phyloP scores from a whole-genome alignment of 352 stramenopile genomes.

The Phytopythium delawarense region DNA sequence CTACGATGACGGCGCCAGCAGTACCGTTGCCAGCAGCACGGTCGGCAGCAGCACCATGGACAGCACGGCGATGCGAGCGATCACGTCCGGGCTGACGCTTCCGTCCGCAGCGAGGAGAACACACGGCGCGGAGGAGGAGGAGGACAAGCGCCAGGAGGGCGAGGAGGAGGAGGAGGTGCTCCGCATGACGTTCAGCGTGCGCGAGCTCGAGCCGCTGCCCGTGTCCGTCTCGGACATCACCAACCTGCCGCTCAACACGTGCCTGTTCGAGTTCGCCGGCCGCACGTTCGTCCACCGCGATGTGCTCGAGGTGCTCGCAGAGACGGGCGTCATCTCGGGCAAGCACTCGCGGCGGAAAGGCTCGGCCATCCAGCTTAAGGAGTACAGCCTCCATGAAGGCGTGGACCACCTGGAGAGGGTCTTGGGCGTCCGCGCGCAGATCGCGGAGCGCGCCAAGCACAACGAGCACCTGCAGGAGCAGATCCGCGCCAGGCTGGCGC shows the following conservation, averaged over 20 bases:
- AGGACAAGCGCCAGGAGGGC: constrained; percentile 2
- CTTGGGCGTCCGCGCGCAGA: constrained; percentile 39
- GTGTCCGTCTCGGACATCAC: constrained; percentile 50
- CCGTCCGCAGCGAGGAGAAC: not conserved
- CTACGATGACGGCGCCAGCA: constrained; percentile 8
- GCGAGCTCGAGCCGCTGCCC: constrained; percentile 66
- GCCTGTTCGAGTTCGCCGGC: constrained; percentile 71
- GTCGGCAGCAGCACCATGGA: not conserved
- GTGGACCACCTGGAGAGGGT: constrained; percentile 67
- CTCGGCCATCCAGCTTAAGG: constrained; percentile 71
- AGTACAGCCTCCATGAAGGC: constrained; percentile 70
- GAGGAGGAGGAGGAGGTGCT: constrained; percentile 56
- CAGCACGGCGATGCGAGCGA: not conserved
- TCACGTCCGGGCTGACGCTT: not conserved
- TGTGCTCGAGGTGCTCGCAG: constrained; percentile 59
- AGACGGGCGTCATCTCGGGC: constrained; percentile 55
- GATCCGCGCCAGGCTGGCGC: constrained; percentile 41
- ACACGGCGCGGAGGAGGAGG: constrained; percentile 7
- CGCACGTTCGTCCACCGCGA: constrained; percentile 66
- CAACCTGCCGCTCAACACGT: constrained; percentile 79
- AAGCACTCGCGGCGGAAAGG: constrained; percentile 73
- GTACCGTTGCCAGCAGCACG: not conserved
- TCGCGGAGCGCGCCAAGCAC: constrained; percentile 32
- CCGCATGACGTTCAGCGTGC: constrained; percentile 52
- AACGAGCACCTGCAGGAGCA: constrained; percentile 49